Evolutionary conservation across 441 rosid species (phyloP), one percentile per base, ranked within the genome.

Genomic region (Erodium moschatum): DNA sequence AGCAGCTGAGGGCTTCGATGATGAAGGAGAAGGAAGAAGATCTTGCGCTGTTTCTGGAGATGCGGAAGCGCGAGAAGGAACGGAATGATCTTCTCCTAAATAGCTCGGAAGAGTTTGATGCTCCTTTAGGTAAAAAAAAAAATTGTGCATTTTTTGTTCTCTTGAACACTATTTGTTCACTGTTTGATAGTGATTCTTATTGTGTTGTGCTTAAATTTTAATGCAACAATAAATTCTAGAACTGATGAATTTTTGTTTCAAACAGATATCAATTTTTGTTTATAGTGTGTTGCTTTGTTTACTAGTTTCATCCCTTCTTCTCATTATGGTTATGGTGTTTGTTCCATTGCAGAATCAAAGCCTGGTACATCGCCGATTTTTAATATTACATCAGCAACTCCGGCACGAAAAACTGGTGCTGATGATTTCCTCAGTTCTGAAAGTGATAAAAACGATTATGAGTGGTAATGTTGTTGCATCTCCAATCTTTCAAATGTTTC

Each of bases 401-500:
- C 78, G 20, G 72, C 81, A 2, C 79, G 97, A 35, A 91, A 85
- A 81, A 64, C 83, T 35, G 85, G 82, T 54, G 83, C 87, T 3
- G 98, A 91, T 76, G 98, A 93, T 80, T 93, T 93, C 77, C 96
- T 93, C 13, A 89, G 84, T 74, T 88, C 96, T 20, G 98, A 91
- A 31, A 78, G 79, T 71, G 98, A 93, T 80, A 93, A 91, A 73
- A 93, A 85, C 77, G 98, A 93, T 67, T 93, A 93, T 68, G 96
- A 93, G 74, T 93, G 98, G 98, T 93, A 84, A 74, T 68, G 67
- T 69, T 21, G 58, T 11, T 60, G 61, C 54, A 44, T 33, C 5
- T 66, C 71, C 66, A 1, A 1, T n/a, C 27, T 61, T 24, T 54
- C 61, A 16, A 2, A 54, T 16, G 61, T 54, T 15, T 15, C 21